These are phyloP conservation scores for Escallonia rubra DNA, from an alignment of 129 eudicot genomes.

Conservation along the genomic window DNA sequence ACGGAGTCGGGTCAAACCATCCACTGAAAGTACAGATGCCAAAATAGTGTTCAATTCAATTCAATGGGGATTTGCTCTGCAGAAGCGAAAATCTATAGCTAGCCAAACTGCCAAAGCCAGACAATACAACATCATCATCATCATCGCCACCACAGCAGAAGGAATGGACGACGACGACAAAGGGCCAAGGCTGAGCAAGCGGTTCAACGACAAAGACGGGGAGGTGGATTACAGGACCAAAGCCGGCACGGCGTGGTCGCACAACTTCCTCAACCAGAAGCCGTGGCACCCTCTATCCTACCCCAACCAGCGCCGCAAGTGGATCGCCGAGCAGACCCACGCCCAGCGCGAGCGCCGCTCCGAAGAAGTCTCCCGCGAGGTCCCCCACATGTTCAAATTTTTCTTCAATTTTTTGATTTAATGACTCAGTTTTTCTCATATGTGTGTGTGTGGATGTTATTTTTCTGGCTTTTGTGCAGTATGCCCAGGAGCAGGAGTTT, in stretches of 20 bases:
- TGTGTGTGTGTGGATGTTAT: conserved; percentile 10
- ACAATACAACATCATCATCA: too few relatives aligned
- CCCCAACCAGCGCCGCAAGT: conserved; percentile 94
- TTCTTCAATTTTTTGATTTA: not conserved
- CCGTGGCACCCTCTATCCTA: conserved; percentile 98
- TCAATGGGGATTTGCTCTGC: too few relatives aligned
- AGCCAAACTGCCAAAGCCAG: too few relatives aligned
- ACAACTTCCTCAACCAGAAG: conserved; percentile 78
- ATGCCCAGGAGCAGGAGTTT: conserved; percentile 98
- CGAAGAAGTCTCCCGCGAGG: conserved; percentile 90
- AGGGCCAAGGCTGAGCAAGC: conserved; percentile 54
- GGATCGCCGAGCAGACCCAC: conserved; percentile 93
- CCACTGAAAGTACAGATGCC: too few relatives aligned
- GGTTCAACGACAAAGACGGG: conserved; percentile 50
- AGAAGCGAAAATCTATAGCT: too few relatives aligned
- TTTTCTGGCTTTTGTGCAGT: conserved; percentile 43
- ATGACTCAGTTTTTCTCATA: not conserved
- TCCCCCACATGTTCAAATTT: not conserved
- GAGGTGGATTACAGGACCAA: conserved; percentile 85
- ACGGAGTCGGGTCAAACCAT: too few relatives aligned
- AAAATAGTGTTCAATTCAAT: too few relatives aligned
- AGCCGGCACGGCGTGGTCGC: conserved; percentile 94
- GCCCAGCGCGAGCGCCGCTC: conserved; percentile 74
- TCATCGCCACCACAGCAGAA: too few relatives aligned
- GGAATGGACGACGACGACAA: conserved; percentile 40